phyloP scores from a whole-genome alignment of 441 rosid species.

The Erodium trifolium region DNA sequence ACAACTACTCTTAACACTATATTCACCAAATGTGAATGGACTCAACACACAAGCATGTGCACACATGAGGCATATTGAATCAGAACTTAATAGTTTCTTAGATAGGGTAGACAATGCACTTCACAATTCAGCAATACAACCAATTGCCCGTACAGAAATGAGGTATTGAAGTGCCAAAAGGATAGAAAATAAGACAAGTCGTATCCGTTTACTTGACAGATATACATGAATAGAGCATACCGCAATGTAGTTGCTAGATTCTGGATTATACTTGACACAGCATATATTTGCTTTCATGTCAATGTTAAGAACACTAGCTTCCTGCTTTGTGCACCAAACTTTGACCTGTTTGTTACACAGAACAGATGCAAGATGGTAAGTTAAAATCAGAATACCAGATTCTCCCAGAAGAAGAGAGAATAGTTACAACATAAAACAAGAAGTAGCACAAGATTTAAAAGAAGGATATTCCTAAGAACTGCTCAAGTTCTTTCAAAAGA shows the following conservation, averaged over 20 bases:
- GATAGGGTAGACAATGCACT: background rate
- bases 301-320: conserved; percentile 86
- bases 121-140: background rate
- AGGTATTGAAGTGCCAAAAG: background rate
- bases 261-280: conserved; percentile 97
- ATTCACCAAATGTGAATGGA: background rate
- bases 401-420: background rate
- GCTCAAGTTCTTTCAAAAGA: background rate
- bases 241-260: conserved; percentile 89
- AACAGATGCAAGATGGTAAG: conserved; percentile 14
- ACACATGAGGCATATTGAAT: background rate
- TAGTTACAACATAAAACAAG: background rate
- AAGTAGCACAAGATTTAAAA: background rate
- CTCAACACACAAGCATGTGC: background rate
- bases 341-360: conserved; percentile 57
- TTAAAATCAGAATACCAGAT: conserved; percentile 2
- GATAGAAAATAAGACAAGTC: conserved; percentile 13
- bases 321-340: conserved; percentile 97
- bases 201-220: background rate
- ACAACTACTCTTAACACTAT: background rate
- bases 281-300: conserved; percentile 99
- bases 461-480: background rate
- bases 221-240: conserved; percentile 32
- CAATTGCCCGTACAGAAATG: background rate
- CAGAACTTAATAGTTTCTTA: background rate